These are phyloP conservation scores for Calonectria henricotiae DNA, from an alignment of 2,329 filamentous ascomycete species.

Conservation along the genomic window DNA sequence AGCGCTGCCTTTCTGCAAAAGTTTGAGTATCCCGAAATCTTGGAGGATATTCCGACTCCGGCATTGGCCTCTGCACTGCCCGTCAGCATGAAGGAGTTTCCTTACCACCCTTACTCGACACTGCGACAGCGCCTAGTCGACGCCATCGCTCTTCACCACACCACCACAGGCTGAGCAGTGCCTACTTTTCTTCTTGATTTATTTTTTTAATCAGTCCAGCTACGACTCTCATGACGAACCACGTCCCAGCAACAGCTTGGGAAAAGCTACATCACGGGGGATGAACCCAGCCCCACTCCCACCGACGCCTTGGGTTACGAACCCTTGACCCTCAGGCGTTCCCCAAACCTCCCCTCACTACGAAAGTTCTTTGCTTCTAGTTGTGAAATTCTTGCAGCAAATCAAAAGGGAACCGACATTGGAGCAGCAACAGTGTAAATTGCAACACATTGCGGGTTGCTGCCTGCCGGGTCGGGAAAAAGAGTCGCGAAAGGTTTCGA, in stretches of 20 bases:
- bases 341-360: constrained; percentile 9
- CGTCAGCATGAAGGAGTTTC: constrained; percentile 37
- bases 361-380: constrained; percentile 6
- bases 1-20: constrained; percentile 44
- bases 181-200: not conserved
- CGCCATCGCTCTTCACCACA: constrained; percentile 19
- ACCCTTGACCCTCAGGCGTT: not conserved
- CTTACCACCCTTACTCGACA: constrained; percentile 43
- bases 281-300: not conserved
- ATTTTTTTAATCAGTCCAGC: constrained; percentile 2
- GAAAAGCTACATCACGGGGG: not conserved
- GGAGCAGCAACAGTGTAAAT: not conserved
- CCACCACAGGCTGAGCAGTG: not conserved
- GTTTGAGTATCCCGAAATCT: constrained; percentile 46
- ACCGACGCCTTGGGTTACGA: not conserved
- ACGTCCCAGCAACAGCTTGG: not conserved
- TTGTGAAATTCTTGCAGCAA: constrained; percentile 7
- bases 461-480: not conserved
- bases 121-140: constrained; percentile 39
- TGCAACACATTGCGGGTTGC: not conserved
- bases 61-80: constrained; percentile 14
- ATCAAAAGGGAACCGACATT: not conserved
- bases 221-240: not conserved
- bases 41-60: constrained; percentile 24
- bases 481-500: not conserved